Base-by-base conservation (phyloP, 148 eudicot species). In the Mesembryanthemum crystallinum region DNA sequence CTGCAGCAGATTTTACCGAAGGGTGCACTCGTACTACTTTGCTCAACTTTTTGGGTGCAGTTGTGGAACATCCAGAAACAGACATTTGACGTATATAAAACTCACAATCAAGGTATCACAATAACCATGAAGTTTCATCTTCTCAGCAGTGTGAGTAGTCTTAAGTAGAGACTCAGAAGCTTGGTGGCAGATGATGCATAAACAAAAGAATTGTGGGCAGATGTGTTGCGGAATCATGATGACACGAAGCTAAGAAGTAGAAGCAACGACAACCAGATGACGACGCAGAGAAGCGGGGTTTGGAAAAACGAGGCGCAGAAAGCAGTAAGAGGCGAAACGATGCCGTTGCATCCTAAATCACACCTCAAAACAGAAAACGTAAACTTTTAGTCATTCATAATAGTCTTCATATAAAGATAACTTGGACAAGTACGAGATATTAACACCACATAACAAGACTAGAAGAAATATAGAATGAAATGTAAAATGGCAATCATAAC, bases 331-430 rank as follows among this genome's bases (percentile, higher is more conserved):
- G 79, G 77, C 80, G 82, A 81, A 70, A 76, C 70, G 87, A 64
- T 79, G 89, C 82, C 81, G 76, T 37, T 79, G 64, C 77, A 77
- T 79, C 87, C 86, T 76, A 82, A 74, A 80, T 49, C 77, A 75
- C 74, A 76, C 79, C 81, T 78, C 84, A 81, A 84, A 75, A 76
- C 77, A 86, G 71, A 86, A 83, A 83, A 81, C 30, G 69, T 74
- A 43, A 72, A 76, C 73, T 45, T 76, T 81, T 71, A 73, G 78
- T 63, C 67, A 27, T 71, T 35, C 62, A 76, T 62, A 71, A 67
- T 76, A 52, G 39, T 67, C 59, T 49, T 73, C 77, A 49, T 61
- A 17, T 66, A 59, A 61, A 55, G 24, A 45, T 61, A 51, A 35
- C 32, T 83, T 13, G 30, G n/a, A 45, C 13, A 63, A 65, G 79